Percentiles rank a stretch among this genome's conserved stretches.
Evolutionary conservation across 306 rosid genomes (phyloP).

Genomic region (Medicago arabica): DNA sequence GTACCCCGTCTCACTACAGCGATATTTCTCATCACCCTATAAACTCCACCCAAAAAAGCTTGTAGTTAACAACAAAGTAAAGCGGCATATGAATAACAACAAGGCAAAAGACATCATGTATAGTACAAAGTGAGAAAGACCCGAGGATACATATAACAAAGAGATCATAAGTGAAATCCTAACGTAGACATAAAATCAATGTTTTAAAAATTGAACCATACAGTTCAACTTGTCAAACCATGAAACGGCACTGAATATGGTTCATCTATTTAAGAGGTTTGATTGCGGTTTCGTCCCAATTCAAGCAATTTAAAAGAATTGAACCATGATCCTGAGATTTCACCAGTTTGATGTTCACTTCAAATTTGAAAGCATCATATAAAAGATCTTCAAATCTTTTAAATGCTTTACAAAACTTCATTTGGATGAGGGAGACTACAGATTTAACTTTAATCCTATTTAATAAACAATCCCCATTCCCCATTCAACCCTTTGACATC

Average conservation of each 20-base stretch:
- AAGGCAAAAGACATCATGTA: neutral
- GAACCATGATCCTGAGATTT: neutral
- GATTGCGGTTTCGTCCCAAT: neutral
- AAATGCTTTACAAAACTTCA: constrained; percentile 31
- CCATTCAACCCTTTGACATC: constrained; percentile 21
- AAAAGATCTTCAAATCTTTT: neutral
- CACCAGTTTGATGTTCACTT: neutral
- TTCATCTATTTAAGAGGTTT: neutral
- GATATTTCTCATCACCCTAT: constrained; percentile 74
- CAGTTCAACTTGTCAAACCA: neutral
- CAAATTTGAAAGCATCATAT: neutral
- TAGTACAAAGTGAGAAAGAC: neutral
- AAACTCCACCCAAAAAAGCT: constrained; percentile 32
- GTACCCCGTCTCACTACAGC: constrained; percentile 96
- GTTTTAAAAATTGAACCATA: neutral
- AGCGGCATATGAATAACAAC: constrained; percentile 10
- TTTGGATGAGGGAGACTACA: constrained; percentile 16
- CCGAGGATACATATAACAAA: neutral
- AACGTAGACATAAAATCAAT: constrained; percentile 13
- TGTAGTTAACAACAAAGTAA: constrained; percentile 24
- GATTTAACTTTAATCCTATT: constrained; percentile 34
- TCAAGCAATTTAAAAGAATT: neutral
- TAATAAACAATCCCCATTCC: constrained; percentile 22
- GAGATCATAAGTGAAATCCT: constrained; percentile 31
- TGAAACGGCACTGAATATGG: neutral